Conservation (phyloP, 2,329 filamentous ascomycete species). For the Coleophoma eucalyptorum region DNA sequence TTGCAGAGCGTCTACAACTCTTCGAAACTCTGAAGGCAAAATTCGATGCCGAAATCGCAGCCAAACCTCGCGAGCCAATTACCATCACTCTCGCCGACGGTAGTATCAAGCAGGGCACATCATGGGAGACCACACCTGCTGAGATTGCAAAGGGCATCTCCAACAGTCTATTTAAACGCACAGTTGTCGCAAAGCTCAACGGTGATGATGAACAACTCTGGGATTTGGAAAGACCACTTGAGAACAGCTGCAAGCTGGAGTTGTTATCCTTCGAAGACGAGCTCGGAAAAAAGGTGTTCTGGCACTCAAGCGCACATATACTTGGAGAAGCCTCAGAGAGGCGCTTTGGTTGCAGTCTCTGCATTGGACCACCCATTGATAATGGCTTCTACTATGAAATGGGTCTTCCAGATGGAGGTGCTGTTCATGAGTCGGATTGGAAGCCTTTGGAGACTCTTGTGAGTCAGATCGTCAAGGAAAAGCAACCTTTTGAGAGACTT, state of each 20-base stretch:
- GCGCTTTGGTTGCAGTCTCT: conserved; percentile 86
- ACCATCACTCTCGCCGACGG: conserved; percentile 71
- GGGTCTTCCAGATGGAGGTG: conserved; percentile 68
- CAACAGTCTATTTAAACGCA: conserved; percentile 82
- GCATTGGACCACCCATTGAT: conserved; percentile 87
- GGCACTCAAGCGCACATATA: conserved; percentile 94
- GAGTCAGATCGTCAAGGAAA: conserved; percentile 86
- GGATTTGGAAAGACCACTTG: conserved; percentile 88
- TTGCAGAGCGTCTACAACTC: conserved; percentile 78
- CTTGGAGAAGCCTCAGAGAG: conserved; percentile 93
- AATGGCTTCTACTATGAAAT: conserved; percentile 98
- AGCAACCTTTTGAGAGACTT: conserved; percentile 89
- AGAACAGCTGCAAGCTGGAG: conserved; percentile 81
- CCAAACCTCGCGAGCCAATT: conserved; percentile 70
- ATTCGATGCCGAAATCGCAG: conserved; percentile 71
- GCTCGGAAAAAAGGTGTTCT: conserved; percentile 87
- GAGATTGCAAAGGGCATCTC: conserved; percentile 75
- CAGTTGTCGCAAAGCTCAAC: conserved; percentile 81
- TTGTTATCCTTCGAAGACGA: conserved; percentile 75
- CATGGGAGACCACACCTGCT: conserved; percentile 88
- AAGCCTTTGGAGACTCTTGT: conserved; percentile 80
- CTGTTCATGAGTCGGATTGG: conserved; percentile 75
- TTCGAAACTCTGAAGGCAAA: conserved; percentile 87
- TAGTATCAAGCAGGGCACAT: conserved; percentile 66
- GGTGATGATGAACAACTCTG: conserved; percentile 69